Evolutionary conservation across 2,329 filamentous ascomycete species (phyloP), one percentile per base, ranked within the genome.

Genomic region (Calonectria hongkongensis): DNA sequence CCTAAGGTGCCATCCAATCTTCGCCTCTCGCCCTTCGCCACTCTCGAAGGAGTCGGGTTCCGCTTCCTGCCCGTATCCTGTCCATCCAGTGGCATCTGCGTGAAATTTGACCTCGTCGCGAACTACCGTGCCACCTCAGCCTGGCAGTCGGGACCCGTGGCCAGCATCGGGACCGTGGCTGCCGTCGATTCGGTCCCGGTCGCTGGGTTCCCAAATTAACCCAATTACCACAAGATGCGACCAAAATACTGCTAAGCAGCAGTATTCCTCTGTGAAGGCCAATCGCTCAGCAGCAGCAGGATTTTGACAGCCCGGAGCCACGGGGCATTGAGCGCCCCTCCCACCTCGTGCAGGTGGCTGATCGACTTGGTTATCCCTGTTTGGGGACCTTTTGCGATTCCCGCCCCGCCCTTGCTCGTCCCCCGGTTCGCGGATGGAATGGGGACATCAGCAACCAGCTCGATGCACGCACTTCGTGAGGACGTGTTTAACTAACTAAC

Each of bases 291-390:
- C 12, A 9, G 27, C 15, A 33, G 21, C 25, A 25, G 2, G 2
- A 9, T 33, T 25, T 43, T 56, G 47, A 13, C 48, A 45, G 51
- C 27, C 62, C 21, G 16, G 30, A 48, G 45, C 43, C 33, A 30
- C 33, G 25, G 51, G 30, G 30, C 39, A 45, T 36, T 63, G 70
- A 43, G 28, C 28, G 51, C 51, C 30, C 30, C 30, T 10, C 69
- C 36, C 58, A 41, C 56, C 62, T 66, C 50, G 21, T 60, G 51
- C 62, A 60, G 48, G 54, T 68, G 66, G 66, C 54, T 45, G 60
- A 65, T 58, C 30, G 48, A 13, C 39, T 16, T 48, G 25, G 41
- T 66, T 30, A 60, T 50, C 50, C 68, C 47, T 50, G 68, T 70
- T 30, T 47, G 18, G 48, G 48, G 65, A 25, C 54, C 39, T 48